A percentile compares a stretch with the other conserved stretches of the same genome.
Evolutionary conservation across 2,329 filamentous ascomycete genomes (phyloP).

Genomic region (Colletotrichum chlorophyti): DNA sequence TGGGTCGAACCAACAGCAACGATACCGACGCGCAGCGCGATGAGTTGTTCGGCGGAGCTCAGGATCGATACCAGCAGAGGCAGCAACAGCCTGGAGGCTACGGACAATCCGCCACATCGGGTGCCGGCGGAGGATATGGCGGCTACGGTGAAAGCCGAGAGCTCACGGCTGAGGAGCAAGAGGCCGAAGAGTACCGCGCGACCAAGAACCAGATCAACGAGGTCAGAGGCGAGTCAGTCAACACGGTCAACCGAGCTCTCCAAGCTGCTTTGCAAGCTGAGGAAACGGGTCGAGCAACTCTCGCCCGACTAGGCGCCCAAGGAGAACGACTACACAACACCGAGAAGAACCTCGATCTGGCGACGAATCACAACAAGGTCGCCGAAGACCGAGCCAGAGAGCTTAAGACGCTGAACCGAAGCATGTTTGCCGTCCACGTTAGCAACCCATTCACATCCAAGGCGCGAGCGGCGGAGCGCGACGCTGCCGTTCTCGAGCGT

Average conservation of each 20-base stretch:
- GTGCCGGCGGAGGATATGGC: conserved; percentile 42
- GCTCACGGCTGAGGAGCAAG: conserved; percentile 81
- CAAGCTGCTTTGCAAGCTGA: conserved; percentile 72
- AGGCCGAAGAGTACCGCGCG: conserved; percentile 73
- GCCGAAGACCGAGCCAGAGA: conserved; percentile 84
- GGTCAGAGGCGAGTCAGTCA: conserved; percentile 74
- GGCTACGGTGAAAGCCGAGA: conserved; percentile 75
- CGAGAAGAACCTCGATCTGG: conserved; percentile 82
- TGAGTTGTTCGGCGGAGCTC: conserved; percentile 67
- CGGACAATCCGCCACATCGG: conserved; percentile 28
- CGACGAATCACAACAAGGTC: conserved; percentile 75
- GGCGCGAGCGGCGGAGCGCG: conserved; percentile 67
- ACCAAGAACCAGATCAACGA: conserved; percentile 74
- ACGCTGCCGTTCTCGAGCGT: conserved; percentile 73
- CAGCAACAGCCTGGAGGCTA: conserved; percentile 27
- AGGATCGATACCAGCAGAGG: conserved; percentile 54
- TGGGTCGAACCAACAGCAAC: conserved; percentile 54
- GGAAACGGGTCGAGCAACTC: conserved; percentile 73
- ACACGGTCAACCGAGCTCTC: conserved; percentile 51
- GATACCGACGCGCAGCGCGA: conserved; percentile 63
- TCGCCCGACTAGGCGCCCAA: conserved; percentile 77
- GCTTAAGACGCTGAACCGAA: conserved; percentile 83
- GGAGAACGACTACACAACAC: conserved; percentile 83
- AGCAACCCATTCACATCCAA: conserved; percentile 79
- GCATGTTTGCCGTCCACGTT: conserved; percentile 89